These are phyloP conservation scores for Aspergillus saccharolyticus DNA, from an alignment of 495 filamentous ascomycete species.

Conservation along the genomic window DNA sequence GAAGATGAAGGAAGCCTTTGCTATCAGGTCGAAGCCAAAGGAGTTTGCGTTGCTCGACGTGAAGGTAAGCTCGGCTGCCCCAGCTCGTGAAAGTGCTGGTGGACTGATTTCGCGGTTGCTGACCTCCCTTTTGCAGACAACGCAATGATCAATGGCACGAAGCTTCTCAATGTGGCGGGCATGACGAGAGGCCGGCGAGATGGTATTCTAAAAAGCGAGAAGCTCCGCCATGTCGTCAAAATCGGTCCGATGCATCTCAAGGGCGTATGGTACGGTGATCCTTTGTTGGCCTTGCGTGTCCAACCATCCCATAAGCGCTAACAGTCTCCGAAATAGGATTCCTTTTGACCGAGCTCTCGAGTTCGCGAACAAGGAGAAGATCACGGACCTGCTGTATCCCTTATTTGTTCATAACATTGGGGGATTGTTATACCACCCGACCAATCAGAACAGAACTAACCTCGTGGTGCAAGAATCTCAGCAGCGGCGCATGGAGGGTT, in stretches of 20 bases:
- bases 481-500: slow-evolving; percentile 56
- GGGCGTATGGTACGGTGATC: slow-evolving; percentile 79
- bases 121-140: slow-evolving; percentile 70
- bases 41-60: slow-evolving; percentile 89
- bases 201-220: slow-evolving; percentile 97
- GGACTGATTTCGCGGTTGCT: too few relatives aligned
- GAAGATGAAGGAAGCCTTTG: slow-evolving; percentile 97
- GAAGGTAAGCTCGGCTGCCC: slow-evolving; percentile 73
- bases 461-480: slow-evolving; percentile 85
- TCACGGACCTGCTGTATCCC: slow-evolving; percentile 91
- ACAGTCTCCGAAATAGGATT: slow-evolving; percentile 59
- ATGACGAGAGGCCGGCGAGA: slow-evolving; percentile 96
- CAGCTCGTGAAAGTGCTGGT: too few relatives aligned
- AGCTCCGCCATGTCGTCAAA: slow-evolving; percentile 93
- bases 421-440: slow-evolving; percentile 86
- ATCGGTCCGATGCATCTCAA: slow-evolving; percentile 99
- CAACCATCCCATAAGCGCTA: slow-evolving; percentile 9
- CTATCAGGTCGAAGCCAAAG: slow-evolving; percentile 95
- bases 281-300: not conserved
- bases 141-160: slow-evolving; percentile 98
- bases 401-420: slow-evolving; percentile 98
- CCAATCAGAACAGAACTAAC: slow-evolving; percentile 76
- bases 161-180: slow-evolving; percentile 91
- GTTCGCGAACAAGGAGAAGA: slow-evolving; percentile 99
- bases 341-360: slow-evolving; percentile 94